A percentile compares a stretch with the other conserved stretches of the same genome.
These are phyloP conservation scores for Hirschioporus abietinus DNA, from an alignment of 768 basidiomycete species.

Conservation along the genomic window DNA sequence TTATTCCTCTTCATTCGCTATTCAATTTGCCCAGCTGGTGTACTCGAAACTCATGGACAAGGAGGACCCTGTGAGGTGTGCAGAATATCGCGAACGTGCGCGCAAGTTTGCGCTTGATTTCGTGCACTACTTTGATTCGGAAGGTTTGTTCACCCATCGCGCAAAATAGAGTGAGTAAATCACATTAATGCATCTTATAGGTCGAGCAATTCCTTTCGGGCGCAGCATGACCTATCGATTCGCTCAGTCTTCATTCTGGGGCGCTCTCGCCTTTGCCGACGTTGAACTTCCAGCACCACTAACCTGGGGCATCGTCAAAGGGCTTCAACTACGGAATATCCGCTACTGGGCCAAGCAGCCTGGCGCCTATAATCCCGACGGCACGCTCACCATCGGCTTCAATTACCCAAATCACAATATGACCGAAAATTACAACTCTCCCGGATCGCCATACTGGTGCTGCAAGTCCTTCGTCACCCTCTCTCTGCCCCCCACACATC, in stretches of 20 bases:
- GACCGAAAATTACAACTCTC: constrained; percentile 77
- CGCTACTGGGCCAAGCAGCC: constrained; percentile 67
- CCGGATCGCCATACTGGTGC: constrained; percentile 77
- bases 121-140: constrained; percentile 68
- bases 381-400: constrained; percentile 69
- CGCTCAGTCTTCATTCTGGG: constrained; percentile 80
- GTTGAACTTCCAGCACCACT: constrained; percentile 63
- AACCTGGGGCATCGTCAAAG: constrained; percentile 72
- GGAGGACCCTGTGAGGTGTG: constrained; percentile 58
- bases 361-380: constrained; percentile 55
- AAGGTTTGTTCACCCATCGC: constrained; percentile 39
- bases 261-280: constrained; percentile 67
- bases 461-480: constrained; percentile 72
- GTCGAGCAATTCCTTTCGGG: constrained; percentile 71
- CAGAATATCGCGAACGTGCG: constrained; percentile 60
- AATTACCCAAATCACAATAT: constrained; percentile 69
- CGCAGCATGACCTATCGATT: constrained; percentile 73
- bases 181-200: constrained; percentile 26
- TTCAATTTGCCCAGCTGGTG: constrained; percentile 67
- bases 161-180: background rate
- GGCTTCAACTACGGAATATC: constrained; percentile 65
- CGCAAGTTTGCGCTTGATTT: constrained; percentile 62
- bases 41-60: constrained; percentile 62
- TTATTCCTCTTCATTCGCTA: constrained; percentile 75
- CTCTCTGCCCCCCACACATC: constrained; percentile 57